These are phyloP conservation scores for Auriscalpium microsporum DNA, from an alignment of 768 basidiomycete species.

Conservation along the genomic window DNA sequence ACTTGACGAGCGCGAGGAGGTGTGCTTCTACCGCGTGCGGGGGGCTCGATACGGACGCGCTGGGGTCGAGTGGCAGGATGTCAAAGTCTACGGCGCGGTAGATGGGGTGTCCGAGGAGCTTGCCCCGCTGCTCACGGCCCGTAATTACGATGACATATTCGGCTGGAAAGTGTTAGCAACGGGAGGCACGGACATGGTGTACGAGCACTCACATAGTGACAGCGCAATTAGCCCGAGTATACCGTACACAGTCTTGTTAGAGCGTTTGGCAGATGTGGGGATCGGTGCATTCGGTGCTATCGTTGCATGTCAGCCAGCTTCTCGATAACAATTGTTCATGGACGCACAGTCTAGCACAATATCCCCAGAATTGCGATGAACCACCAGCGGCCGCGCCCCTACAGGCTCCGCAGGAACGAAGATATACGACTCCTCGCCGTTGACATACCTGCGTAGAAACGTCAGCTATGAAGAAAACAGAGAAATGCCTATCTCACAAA, in stretches of 20 bases:
- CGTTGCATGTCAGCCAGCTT: background rate
- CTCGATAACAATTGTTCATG: background rate
- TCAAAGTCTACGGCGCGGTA: conserved; percentile 88
- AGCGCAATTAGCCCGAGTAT: conserved; percentile 73
- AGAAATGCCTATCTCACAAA: conserved; percentile 34
- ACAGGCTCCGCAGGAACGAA: conserved; percentile 61
- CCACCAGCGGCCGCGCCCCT: conserved; percentile 58
- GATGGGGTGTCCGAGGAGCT: conserved; percentile 78
- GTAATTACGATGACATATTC: conserved; percentile 91
- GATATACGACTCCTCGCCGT: conserved; percentile 68
- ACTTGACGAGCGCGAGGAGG: conserved; percentile 75
- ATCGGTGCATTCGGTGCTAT: conserved; percentile 19
- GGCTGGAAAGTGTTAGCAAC: conserved; percentile 39
- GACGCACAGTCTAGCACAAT: conserved; percentile 59
- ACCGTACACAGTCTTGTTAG: conserved; percentile 61
- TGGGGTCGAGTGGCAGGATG: conserved; percentile 76
- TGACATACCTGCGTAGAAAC: conserved; percentile 42
- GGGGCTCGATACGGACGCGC: conserved; percentile 55
- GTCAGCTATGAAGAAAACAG: conserved; percentile 9
- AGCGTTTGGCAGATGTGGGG: conserved; percentile 48
- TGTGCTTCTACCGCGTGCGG: conserved; percentile 85
- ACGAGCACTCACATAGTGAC: conserved; percentile 49
- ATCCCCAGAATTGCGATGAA: conserved; percentile 69
- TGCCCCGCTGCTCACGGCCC: conserved; percentile 66
- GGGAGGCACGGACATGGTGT: background rate